A percentile compares a stretch with the other conserved stretches of the same genome.
Evolutionary conservation across 2,329 filamentous ascomycete genomes (phyloP).

Genomic region (Pseudogymnoascus sp.): DNA sequence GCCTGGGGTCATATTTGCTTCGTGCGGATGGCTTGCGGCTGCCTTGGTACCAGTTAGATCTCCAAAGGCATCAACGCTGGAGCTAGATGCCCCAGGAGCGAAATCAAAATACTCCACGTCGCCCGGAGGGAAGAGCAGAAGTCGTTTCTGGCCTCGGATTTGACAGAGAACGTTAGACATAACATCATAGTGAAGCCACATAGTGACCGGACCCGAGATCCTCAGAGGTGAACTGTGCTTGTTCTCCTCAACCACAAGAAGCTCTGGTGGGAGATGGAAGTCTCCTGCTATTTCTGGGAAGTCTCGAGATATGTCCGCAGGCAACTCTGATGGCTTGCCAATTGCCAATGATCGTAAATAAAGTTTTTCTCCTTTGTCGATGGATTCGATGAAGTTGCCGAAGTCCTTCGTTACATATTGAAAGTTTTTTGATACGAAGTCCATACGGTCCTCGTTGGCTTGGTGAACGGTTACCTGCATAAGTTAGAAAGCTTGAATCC

Average conservation of each 20-base stretch:
- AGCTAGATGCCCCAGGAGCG: slow-evolving; percentile 71
- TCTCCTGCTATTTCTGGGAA: slow-evolving; percentile 64
- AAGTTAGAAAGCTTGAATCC: slow-evolving; percentile 14
- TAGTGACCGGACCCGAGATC: slow-evolving; percentile 70
- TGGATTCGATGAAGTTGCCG: slow-evolving; percentile 55
- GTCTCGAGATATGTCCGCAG: slow-evolving; percentile 63
- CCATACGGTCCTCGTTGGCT: slow-evolving; percentile 59
- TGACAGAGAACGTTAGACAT: slow-evolving; percentile 86
- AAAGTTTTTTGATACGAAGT: slow-evolving; percentile 80
- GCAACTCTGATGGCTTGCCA: slow-evolving; percentile 58
- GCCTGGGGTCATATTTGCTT: slow-evolving; percentile 59
- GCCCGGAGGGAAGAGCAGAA: slow-evolving; percentile 70
- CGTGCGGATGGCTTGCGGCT: slow-evolving; percentile 52
- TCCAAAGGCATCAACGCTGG: slow-evolving; percentile 65
- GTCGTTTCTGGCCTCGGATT: slow-evolving; percentile 62
- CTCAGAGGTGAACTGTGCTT: slow-evolving; percentile 72
- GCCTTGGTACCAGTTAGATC: slow-evolving; percentile 36
- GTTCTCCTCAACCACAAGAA: slow-evolving; percentile 52
- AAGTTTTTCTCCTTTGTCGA: slow-evolving; percentile 51
- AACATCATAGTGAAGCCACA: slow-evolving; percentile 91
- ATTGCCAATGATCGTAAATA: slow-evolving; percentile 75
- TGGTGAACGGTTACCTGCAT: slow-evolving; percentile 66
- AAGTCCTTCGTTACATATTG: slow-evolving; percentile 63
- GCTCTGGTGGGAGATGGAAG: slow-evolving; percentile 58
- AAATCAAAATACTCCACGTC: slow-evolving; percentile 66